Conservation (phyloP, 2,329 filamentous ascomycete genomes). For the Aspergillus fructus region DNA sequence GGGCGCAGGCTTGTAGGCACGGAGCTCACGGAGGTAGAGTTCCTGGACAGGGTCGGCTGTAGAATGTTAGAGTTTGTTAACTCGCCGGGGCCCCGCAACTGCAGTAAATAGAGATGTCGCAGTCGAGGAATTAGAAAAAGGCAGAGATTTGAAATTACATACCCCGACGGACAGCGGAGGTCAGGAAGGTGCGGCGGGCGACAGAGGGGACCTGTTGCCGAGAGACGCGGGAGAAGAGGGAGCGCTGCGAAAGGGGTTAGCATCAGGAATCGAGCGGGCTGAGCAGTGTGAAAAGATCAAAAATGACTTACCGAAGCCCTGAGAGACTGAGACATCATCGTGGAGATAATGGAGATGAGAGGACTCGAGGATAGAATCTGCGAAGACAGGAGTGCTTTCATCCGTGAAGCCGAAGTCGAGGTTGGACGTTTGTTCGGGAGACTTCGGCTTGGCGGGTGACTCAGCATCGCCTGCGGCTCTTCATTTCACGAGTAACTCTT, state of each 20-base stretch:
- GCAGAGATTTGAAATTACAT: constrained; percentile 32
- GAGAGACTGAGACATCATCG: constrained; percentile 62
- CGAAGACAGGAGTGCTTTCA: constrained; percentile 21
- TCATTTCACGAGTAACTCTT: constrained; percentile 2
- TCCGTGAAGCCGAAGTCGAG: constrained; percentile 23
- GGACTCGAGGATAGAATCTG: constrained; percentile 23
- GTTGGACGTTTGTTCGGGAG: constrained; percentile 27
- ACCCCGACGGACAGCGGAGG: constrained; percentile 63
- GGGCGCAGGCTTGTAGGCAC: constrained; percentile 83
- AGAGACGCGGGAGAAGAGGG: constrained; percentile 60
- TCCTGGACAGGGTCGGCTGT: constrained; percentile 96
- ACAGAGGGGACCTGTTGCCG: constrained; percentile 56
- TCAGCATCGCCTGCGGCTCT: constrained; percentile 26
- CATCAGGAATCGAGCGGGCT: not conserved
- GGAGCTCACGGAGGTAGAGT: constrained; percentile 94
- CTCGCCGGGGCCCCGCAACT: not conserved
- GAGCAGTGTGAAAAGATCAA: not conserved
- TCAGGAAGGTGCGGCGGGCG: constrained; percentile 63
- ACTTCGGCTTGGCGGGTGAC: constrained; percentile 29
- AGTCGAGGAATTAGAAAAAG: constrained; percentile 23
- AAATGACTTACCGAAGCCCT: constrained; percentile 56
- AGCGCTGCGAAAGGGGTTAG: constrained; percentile 49
- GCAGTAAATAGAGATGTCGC: not conserved
- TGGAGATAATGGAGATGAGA: constrained; percentile 33
- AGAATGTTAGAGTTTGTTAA: constrained; percentile 22